phyloP scores from a whole-genome alignment of 2,329 filamentous ascomycete genomes.

The Chaetomium strumarium region DNA sequence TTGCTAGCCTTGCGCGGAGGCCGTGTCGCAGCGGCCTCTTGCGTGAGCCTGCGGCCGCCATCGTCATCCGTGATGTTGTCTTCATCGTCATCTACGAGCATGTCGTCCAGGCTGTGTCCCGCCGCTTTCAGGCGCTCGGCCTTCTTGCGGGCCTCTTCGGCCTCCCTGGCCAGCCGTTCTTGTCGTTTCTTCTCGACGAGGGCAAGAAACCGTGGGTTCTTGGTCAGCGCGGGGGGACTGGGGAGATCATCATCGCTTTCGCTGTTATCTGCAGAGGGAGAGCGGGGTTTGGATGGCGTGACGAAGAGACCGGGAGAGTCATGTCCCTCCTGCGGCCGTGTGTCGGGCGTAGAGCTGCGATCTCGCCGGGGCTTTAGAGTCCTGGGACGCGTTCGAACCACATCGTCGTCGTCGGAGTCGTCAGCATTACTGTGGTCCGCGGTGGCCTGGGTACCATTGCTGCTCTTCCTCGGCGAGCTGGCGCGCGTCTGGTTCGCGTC shows the following conservation, averaged over 20 bases:
- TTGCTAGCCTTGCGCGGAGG: constrained; percentile 85
- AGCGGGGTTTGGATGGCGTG: constrained; percentile 26
- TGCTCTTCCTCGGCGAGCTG: neutral
- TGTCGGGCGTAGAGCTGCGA: constrained; percentile 32
- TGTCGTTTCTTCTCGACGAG: constrained; percentile 68
- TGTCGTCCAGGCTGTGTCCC: constrained; percentile 36
- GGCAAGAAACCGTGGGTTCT: constrained; percentile 55
- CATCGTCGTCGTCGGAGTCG: constrained; percentile 36
- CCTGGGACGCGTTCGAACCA: constrained; percentile 36
- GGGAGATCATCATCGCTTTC: constrained; percentile 37
- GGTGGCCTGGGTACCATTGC: neutral
- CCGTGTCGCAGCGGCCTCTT: constrained; percentile 43
- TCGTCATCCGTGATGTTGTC: constrained; percentile 57
- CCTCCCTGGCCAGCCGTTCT: constrained; percentile 67
- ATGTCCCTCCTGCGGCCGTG: constrained; percentile 17
- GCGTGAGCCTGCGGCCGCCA: constrained; percentile 60
- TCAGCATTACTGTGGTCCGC: constrained; percentile 26
- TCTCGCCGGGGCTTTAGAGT: constrained; percentile 35
- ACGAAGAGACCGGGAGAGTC: constrained; percentile 25
- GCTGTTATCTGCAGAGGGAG: constrained; percentile 28
- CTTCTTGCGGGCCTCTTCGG: constrained; percentile 45
- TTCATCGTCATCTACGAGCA: constrained; percentile 36
- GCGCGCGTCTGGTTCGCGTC: constrained; percentile 13
- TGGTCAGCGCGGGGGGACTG: constrained; percentile 40
- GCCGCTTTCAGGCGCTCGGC: constrained; percentile 38